Evolutionary conservation across 116 monocot genomes (phyloP), one percentile per base, ranked within the genome.

Genomic region (Phalaenopsis hybrid): DNA sequence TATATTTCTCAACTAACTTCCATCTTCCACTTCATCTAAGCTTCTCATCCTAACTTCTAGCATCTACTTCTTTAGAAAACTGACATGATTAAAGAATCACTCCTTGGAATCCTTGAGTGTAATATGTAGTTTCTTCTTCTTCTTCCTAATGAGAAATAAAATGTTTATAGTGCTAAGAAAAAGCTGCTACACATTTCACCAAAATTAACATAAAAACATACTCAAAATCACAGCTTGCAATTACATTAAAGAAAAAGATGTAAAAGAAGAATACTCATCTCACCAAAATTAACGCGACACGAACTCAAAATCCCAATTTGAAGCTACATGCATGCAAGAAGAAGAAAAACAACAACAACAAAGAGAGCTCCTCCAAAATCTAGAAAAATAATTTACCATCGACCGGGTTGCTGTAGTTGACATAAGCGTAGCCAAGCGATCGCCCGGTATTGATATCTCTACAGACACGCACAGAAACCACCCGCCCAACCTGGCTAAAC

Each of bases 381-480:
- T 63, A 63, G 63, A 63, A 44, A 5, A 75, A 75, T 3, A 10
- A 34, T 80, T 81, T 83, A 96, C 96, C 94, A 65, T 92, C 94
- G 6, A 79, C 3, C 11, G 92, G 92, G 31, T 81, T 91, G 80
- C 41, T 83, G 78, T 84, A 92, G 85, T 96, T 96, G 78, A 96
- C 96, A 46, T 94, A 96, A 7, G 90, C 96, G 28, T 96, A 96
- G 4, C 96, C 94, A 12, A 96, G 94, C 2, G 96, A 96, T 7
- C 89, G 59, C 12, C 92, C 80, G 44, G 92, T 89, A 65, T 59
- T 88, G 70, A 92, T 49, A 50, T 96, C 96, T 12, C 96, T 50
- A 82, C 94, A 96, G 12, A 96, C 96, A 31, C 92, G 83, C 0
- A 96, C 96, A 2, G 94, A 94, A 8, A 94, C 89, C 12, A 96